Conservation (phyloP, 495 filamentous ascomycete species). For the Rhizodiscina lignyota region DNA sequence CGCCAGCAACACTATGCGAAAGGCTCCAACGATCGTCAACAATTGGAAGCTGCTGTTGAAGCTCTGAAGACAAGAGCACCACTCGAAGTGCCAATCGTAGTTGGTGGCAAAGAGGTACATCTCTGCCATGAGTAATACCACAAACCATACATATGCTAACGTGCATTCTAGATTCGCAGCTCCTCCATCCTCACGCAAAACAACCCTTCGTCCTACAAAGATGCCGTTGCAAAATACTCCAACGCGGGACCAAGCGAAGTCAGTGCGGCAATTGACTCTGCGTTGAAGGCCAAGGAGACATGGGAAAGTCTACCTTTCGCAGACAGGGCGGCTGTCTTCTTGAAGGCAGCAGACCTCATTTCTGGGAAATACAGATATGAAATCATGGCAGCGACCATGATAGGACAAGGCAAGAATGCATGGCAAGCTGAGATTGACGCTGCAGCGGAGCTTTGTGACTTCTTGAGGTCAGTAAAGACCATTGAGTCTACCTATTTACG, state of each 20-base stretch:
- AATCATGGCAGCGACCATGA: constrained; percentile 82
- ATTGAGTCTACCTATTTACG: no score
- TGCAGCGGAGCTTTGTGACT: constrained; percentile 81
- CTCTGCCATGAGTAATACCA: no score
- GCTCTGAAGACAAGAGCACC: constrained; percentile 39
- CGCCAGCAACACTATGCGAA: constrained; percentile 72
- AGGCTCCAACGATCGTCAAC: constrained; percentile 58
- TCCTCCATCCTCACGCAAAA: constrained; percentile 38
- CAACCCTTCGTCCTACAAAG: constrained; percentile 58
- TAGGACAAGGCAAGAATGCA: constrained; percentile 89
- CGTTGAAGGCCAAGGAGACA: constrained; percentile 59
- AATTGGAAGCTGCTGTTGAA: constrained; percentile 52
- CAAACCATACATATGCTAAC: no score
- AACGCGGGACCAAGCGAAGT: constrained; percentile 76
- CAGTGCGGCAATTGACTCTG: constrained; percentile 56
- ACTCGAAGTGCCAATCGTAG: constrained; percentile 57
- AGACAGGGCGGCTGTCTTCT: constrained; percentile 82
- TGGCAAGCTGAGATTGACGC: constrained; percentile 96
- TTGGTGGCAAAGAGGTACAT: constrained; percentile 68
- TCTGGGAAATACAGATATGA: constrained; percentile 82
- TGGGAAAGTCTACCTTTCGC: constrained; percentile 76
- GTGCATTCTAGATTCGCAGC: no score
- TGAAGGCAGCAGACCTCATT: constrained; percentile 83
- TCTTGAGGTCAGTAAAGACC: constrained; percentile 34
- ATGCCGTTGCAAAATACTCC: constrained; percentile 62